phyloP scores from a whole-genome alignment of 2,329 filamentous ascomycete genomes.

The Westerdykella ornata region DNA sequence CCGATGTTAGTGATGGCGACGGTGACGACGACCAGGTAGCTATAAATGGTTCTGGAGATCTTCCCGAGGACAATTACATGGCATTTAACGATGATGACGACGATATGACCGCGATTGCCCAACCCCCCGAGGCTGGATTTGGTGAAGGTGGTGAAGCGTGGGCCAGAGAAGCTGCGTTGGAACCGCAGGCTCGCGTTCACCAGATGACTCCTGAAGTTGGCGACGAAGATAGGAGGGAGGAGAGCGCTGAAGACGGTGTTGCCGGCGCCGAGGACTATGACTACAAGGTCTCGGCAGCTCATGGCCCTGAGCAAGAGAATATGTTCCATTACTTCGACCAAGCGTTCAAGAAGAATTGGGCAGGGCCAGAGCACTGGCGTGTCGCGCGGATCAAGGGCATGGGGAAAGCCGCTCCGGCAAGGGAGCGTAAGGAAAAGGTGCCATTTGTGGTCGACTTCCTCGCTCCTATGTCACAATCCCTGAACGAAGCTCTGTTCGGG shows the following conservation, averaged over 20 bases:
- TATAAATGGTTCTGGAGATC: constrained; percentile 55
- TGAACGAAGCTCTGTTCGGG: constrained; percentile 74
- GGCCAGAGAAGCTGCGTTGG: constrained; percentile 81
- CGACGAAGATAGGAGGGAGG: constrained; percentile 45
- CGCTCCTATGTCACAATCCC: constrained; percentile 61
- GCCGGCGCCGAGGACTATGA: constrained; percentile 57
- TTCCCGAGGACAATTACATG: constrained; percentile 77
- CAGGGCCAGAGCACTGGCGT: constrained; percentile 96
- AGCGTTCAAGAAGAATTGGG: constrained; percentile 94
- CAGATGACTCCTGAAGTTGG: constrained; percentile 53
- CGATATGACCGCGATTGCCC: constrained; percentile 55
- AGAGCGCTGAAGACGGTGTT: constrained; percentile 43
- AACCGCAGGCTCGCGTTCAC: constrained; percentile 78
- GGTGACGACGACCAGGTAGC: constrained; percentile 50
- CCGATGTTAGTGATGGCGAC: constrained; percentile 59
- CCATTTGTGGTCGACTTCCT: constrained; percentile 90
- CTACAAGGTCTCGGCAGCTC: constrained; percentile 73
- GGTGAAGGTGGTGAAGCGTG: constrained; percentile 94
- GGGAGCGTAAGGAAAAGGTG: constrained; percentile 87
- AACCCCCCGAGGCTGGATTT: constrained; percentile 67
- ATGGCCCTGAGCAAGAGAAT: constrained; percentile 74
- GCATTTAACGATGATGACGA: constrained; percentile 77
- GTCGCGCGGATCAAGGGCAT: constrained; percentile 82
- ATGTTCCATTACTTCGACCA: constrained; percentile 98
- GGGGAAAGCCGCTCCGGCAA: constrained; percentile 52